Evolutionary conservation across 257 asterid genomes (phyloP), one percentile per base, ranked within the genome.

Genomic region (Lantana camara): DNA sequence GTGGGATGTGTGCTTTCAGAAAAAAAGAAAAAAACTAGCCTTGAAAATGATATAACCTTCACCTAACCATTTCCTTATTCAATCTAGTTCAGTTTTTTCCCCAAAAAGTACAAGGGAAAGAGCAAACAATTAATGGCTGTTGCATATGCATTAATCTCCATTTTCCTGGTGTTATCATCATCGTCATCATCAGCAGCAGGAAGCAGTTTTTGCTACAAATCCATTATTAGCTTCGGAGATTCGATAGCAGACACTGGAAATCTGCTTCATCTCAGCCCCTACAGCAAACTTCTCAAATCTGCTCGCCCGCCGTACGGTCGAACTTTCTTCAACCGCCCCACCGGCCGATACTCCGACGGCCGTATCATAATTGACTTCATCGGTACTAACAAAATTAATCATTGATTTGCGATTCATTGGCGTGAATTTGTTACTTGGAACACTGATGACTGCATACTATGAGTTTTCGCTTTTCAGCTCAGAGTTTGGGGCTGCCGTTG

Each of bases 231-330:
- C 58, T 81, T 86, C 57, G 95, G 88, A 4, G 90, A 86, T 59
- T 86, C 95, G 0, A 77, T 77, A 0, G 81, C 85, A 0, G 91
- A 86, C 45, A 79, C 95, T 40, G 91, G 91, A 10, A 83, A 86
- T 46, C 38, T 10, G 17, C 63, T 73, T 35, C 24, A 38, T 11
- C 77, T 80, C 63, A 12, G 56, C 11, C 29, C 65, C 9, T 0
- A 59, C 35, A 17, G 57, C 32, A 45, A 4, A 0, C 66, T 8
- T 8, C 63, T 79, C 23, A 9, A 1, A 42, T 66, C 53, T 21
- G 68, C 41, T 20, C 55, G 20, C 11, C 78, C 59, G 19, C 94
- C 93, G 2, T 82, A 85, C 30, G 93, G 93, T 16, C 54, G 67
- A 6, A 80, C 85, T 14, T 85, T 66, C 77, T 85, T 85, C 73